phyloP scores from a whole-genome alignment of 2,329 filamentous ascomycete species.

The Didymella segeticola region DNA sequence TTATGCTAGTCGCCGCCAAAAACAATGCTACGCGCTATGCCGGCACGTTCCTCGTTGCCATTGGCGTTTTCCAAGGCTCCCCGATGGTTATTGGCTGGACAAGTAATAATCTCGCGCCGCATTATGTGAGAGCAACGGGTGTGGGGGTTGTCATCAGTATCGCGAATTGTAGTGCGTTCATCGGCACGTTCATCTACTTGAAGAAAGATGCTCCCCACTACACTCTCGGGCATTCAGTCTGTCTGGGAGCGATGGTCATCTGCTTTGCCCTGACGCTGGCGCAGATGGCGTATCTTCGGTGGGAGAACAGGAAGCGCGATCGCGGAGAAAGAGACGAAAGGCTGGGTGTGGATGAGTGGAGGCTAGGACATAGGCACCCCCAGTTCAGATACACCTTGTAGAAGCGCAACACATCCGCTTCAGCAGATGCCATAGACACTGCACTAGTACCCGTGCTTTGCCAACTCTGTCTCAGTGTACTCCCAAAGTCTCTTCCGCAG shows the following conservation, averaged over 20 bases:
- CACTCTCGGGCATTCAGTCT: slow-evolving; percentile 31
- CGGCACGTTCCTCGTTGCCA: slow-evolving; percentile 50
- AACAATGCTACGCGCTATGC: slow-evolving; percentile 49
- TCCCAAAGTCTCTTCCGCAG: slow-evolving; percentile 49
- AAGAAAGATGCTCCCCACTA: slow-evolving; percentile 49
- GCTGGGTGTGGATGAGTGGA: slow-evolving; percentile 31
- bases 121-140: slow-evolving; percentile 63
- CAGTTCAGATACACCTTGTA: slow-evolving; percentile 38
- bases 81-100: slow-evolving; percentile 53
- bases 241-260: slow-evolving; percentile 33
- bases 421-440: too few relatives aligned
- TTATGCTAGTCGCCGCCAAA: slow-evolving; percentile 58
- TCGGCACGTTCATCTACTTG: slow-evolving; percentile 60
- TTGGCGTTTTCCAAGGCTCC: slow-evolving; percentile 52
- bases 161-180: slow-evolving; percentile 59
- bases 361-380: slow-evolving; percentile 40
- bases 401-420: too few relatives aligned
- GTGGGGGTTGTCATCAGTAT: slow-evolving; percentile 56
- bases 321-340: slow-evolving; percentile 31
- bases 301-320: slow-evolving; percentile 39
- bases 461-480: slow-evolving; percentile 46
- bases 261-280: slow-evolving; percentile 28
- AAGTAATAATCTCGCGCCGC: slow-evolving; percentile 56
- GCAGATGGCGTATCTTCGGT: slow-evolving; percentile 34
- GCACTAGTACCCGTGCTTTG: slow-evolving; percentile 39